Base-by-base conservation (phyloP, 148 eudicot species). In the Polygonum aviculare region DNA sequence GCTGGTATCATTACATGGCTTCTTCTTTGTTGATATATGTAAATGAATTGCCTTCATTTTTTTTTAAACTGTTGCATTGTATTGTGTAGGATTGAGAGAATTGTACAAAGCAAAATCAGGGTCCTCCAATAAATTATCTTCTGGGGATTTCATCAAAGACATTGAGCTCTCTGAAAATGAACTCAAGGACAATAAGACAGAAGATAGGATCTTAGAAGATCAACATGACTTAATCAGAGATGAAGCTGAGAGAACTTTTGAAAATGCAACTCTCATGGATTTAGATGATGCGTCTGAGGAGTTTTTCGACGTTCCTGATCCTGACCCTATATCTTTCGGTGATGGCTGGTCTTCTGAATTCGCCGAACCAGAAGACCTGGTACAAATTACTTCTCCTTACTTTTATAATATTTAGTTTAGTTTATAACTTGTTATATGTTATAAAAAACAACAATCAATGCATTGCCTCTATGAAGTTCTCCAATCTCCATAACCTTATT, bases 291-390 rank as follows among this genome's bases (percentile, higher is more conserved):
- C 81, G 26, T 79, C 78, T 40, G 96, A 91, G 78, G 93, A 89
- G 81, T 91, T 91, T 79, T 89, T 83, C 76, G 96, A 91, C 77
- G 86, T 87, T 77, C 91, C 87, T 40, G 91, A 91, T 75, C 88
- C 90, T 62, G 82, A 78, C 2, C 31, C 31, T 26, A 26, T 87
- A 79, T 51, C 86, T 84, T 73, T 78, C 79, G 60, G 59, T 22
- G 86, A 80, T 54, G 88, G 81, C 5, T 91, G 93, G 96, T 31
- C 77, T 76, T 75, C 81, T 9, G 80, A 77, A 26, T 79, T 77
- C 47, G 80, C 77, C 59, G 83, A 77, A 49, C 74, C 83, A 80
- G 84, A 63, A 33, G 80, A 76, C 74, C 75, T 67, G 81, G 95
- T 88, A 33, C n/a, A 40, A 8, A 44, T 60, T 15, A 76, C 22